These are phyloP conservation scores for Dovyalis caffra DNA, from an alignment of 345 rosid species.

Conservation along the genomic window DNA sequence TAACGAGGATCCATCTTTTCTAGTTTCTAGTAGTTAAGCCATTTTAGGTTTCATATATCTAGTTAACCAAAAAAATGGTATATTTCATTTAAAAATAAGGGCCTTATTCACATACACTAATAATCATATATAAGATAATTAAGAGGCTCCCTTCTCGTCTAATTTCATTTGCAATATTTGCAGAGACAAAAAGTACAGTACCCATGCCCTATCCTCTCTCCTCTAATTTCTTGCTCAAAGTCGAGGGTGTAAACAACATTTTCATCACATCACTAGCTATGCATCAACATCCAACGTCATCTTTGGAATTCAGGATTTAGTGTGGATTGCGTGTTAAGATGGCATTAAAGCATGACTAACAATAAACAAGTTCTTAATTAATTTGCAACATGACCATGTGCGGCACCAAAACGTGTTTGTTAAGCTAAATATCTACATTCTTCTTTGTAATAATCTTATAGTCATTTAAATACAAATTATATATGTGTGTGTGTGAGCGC, in stretches of 20 bases:
- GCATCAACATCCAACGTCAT: neutral
- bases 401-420: neutral
- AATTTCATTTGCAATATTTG: neutral
- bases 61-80: neutral
- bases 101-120: neutral
- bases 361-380: neutral
- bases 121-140: neutral
- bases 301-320: neutral
- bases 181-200: neutral
- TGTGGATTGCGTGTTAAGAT: slow-evolving; percentile 6
- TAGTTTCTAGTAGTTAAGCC: neutral
- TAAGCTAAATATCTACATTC: neutral
- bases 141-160: neutral
- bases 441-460: no score
- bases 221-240: neutral
- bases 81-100: no score
- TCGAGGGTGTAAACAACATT: neutral
- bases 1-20: neutral
- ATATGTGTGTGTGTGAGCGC: no score
- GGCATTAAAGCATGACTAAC: neutral
- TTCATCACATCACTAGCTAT: neutral
- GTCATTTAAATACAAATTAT: neutral
- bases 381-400: neutral
- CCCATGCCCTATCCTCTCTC: neutral
- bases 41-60: neutral